Evolutionary conservation across 106 monocot species (phyloP).

Genomic region (Platanthera guangdongensis): DNA sequence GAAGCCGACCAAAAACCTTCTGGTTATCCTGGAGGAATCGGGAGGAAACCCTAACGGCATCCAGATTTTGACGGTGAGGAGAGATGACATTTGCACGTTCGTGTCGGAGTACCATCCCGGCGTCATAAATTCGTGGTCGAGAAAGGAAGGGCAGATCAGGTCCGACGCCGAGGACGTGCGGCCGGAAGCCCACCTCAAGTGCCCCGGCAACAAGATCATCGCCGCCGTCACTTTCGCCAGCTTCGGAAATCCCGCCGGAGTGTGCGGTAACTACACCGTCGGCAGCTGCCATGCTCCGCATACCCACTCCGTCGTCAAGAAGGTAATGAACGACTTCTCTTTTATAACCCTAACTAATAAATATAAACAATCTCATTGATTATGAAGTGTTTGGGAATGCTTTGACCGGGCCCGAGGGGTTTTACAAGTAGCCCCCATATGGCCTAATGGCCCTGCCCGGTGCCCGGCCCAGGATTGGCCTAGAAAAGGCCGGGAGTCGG

Average conservation of each 20-base stretch:
- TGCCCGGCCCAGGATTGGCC: no score
- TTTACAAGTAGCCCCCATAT: no score
- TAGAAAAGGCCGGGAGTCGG: no score
- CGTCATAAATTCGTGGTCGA: slow-evolving; percentile 25
- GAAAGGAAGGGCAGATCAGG: slow-evolving; percentile 24
- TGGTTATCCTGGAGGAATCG: slow-evolving; percentile 10
- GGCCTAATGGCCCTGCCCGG: no score
- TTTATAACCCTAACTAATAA: no score
- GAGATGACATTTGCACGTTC: slow-evolving; percentile 55
- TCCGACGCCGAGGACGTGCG: slow-evolving; percentile 32
- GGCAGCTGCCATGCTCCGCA: slow-evolving; percentile 46
- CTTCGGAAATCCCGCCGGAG: slow-evolving; percentile 57
- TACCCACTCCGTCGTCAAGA: slow-evolving; percentile 33
- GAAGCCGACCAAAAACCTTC: slow-evolving; percentile 20
- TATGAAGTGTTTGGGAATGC: no score
- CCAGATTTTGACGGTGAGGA: slow-evolving; percentile 32
- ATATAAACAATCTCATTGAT: no score
- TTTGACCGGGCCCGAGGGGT: no score
- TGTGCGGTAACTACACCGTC: slow-evolving; percentile 52
- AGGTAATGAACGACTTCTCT: slow-evolving; percentile 19
- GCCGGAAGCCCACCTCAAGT: slow-evolving; percentile 31
- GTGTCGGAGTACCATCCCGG: slow-evolving; percentile 58
- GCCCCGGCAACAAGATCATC: slow-evolving; percentile 38
- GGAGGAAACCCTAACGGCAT: slow-evolving; percentile 49
- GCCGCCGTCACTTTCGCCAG: slow-evolving; percentile 42